Conservation (phyloP, 305 asterid species). For the Solanum aculeatissimum region DNA sequence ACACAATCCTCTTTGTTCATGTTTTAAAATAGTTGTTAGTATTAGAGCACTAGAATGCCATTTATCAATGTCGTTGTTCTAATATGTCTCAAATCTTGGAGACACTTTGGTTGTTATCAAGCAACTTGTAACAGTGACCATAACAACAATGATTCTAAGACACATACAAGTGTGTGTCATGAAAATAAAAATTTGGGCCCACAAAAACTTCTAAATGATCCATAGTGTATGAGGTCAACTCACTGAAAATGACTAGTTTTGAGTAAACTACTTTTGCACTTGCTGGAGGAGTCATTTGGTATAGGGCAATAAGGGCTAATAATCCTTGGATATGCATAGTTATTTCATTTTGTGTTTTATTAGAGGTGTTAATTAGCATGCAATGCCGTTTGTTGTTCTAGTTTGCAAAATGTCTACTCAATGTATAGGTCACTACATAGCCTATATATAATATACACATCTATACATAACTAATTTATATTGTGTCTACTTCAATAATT, state of each 20-base stretch:
- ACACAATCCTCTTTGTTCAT: background rate
- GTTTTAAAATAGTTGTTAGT: background rate
- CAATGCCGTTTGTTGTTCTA: background rate
- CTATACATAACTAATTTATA: background rate
- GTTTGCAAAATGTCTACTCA: background rate
- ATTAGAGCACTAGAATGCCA: background rate
- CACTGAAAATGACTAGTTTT: background rate
- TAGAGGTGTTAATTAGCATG: background rate
- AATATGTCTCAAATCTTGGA: background rate
- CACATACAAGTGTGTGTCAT: background rate
- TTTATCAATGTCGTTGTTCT: background rate
- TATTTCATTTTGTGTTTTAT: background rate
- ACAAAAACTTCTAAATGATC: background rate
- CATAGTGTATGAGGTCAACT: background rate
- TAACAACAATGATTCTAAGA: background rate
- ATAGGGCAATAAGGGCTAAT: background rate
- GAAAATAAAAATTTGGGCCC: background rate
- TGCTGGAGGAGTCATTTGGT: background rate
- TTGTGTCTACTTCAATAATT: background rate
- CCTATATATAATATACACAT: background rate
- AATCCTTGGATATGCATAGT: background rate
- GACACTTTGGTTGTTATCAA: background rate
- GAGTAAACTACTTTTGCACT: background rate
- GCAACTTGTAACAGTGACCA: background rate
- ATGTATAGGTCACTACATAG: background rate